Conservation (phyloP, 768 basidiomycete species). For the Russula sp. region DNA sequence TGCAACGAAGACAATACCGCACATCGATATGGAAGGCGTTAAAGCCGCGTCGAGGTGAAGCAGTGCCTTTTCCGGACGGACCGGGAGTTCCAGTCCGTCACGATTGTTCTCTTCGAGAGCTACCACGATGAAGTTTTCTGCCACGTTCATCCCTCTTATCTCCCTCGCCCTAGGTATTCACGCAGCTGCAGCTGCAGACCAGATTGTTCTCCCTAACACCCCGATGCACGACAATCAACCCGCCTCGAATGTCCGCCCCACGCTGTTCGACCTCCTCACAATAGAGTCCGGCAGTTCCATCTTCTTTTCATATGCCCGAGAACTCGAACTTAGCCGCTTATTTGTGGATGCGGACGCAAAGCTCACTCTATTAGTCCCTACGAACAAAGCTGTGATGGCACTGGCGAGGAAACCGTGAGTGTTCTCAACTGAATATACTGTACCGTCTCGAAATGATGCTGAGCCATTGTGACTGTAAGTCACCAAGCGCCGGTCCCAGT, state of each 20-base stretch:
- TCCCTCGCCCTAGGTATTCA: constrained; percentile 6
- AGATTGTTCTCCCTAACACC: constrained; percentile 7
- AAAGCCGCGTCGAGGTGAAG: neutral
- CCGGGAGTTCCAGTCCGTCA: neutral
- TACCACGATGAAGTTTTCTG: constrained; percentile 12
- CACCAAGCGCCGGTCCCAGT: constrained; percentile 52
- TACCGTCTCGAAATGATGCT: neutral
- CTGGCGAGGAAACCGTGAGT: constrained; percentile 79
- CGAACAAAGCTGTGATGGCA: constrained; percentile 85
- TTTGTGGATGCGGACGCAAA: constrained; percentile 40
- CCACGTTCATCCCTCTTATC: constrained; percentile 10
- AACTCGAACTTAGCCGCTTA: constrained; percentile 55
- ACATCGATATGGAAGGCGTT: constrained; percentile 45
- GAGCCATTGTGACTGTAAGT: constrained; percentile 38
- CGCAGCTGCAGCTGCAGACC: constrained; percentile 10
- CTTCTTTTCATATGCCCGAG: constrained; percentile 80
- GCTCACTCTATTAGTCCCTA: constrained; percentile 73
- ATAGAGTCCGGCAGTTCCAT: constrained; percentile 74
- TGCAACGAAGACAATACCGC: constrained; percentile 62
- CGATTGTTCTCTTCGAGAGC: neutral
- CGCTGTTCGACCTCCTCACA: constrained; percentile 72
- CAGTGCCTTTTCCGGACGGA: neutral
- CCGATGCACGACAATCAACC: constrained; percentile 13
- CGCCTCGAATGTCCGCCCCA: constrained; percentile 39
- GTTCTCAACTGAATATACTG: no score